Conservation (phyloP, 2,329 filamentous ascomycete genomes). For the Penicillium sp. region DNA sequence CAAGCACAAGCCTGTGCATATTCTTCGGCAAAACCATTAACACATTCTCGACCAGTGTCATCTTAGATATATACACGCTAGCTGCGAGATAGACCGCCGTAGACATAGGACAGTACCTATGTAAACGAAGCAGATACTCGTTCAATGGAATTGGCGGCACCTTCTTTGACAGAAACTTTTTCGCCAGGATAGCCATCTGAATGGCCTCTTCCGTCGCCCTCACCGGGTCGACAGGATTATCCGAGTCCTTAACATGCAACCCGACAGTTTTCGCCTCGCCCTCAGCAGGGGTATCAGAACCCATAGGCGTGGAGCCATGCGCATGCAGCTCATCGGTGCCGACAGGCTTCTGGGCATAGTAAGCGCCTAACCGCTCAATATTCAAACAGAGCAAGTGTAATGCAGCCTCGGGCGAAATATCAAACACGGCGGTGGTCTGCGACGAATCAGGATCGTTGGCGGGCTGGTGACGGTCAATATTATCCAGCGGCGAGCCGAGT, state of each 20-base stretch:
- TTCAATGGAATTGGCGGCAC: slow-evolving; percentile 73
- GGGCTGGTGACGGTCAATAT: neutral
- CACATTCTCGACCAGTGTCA: slow-evolving; percentile 66
- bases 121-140: slow-evolving; percentile 77
- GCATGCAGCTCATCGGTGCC: slow-evolving; percentile 29
- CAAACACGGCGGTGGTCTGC: slow-evolving; percentile 45
- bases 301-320: slow-evolving; percentile 38
- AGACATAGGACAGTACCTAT: slow-evolving; percentile 86
- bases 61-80: slow-evolving; percentile 73
- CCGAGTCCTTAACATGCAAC: slow-evolving; percentile 28
- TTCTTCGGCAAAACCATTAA: slow-evolving; percentile 76
- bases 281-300: slow-evolving; percentile 19
- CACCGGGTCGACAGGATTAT: slow-evolving; percentile 41
- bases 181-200: slow-evolving; percentile 76
- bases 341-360: slow-evolving; percentile 46
- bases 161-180: slow-evolving; percentile 86
- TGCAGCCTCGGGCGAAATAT: slow-evolving; percentile 62
- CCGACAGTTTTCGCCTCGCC: slow-evolving; percentile 24
- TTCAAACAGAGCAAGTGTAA: slow-evolving; percentile 68
- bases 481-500: slow-evolving; percentile 8
- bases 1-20: slow-evolving; percentile 75
- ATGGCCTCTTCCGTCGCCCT: slow-evolving; percentile 64
- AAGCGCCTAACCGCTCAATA: slow-evolving; percentile 52
- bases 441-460: neutral
- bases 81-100: slow-evolving; percentile 87